Base-by-base conservation (phyloP, 2,329 filamentous ascomycete genomes). In the Xylariaceae sp. region DNA sequence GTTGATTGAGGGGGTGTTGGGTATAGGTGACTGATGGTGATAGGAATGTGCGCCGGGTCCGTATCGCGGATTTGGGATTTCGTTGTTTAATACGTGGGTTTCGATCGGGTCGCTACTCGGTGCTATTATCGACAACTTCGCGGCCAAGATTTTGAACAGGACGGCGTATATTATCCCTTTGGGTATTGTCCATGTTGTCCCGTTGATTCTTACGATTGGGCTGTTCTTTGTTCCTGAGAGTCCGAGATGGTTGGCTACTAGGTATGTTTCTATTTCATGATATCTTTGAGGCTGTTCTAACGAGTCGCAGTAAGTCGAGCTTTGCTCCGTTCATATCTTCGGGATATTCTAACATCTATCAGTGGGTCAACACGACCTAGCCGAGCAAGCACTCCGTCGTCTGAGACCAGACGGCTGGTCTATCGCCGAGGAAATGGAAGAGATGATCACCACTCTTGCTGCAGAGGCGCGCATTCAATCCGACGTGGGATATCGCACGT, bases 71-170 rank as follows among this genome's bases (percentile, higher is more conserved):
- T 67, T 81, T 3, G 76, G 78, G 34, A 72, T 81, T 23, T 77
- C 77, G 2, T 72, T 73, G 1, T 80, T 81, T 68, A 73, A 78
- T 53, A 77, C 77, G 60, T 81, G 78, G 73, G 76, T 78, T 4
- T 76, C 77, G 1, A 73, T 80, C 35, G 78, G 17, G 17, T 18
- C 17, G 17, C 78, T 69, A 75, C 71, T 80, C 47, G 78, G 78
- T 41, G 78, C 77, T 13, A 71, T 80, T 37, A 73, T 83, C 54
- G 80, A 83, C 67, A 82, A 81, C 71, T 80, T 78, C 58, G 57
- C 68, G 13, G 61, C 68, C 7, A 70, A 70, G 51, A 66, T 68
- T 2, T 55, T 59, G 7, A 65, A 9, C 13, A 60, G 18, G 41
- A 62, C 64, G 8, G 67, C 68, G 9, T 71, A 71, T 45, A 64